phyloP scores from a whole-genome alignment of 208 protist genomes.

The Wallacemonas sp. region DNA sequence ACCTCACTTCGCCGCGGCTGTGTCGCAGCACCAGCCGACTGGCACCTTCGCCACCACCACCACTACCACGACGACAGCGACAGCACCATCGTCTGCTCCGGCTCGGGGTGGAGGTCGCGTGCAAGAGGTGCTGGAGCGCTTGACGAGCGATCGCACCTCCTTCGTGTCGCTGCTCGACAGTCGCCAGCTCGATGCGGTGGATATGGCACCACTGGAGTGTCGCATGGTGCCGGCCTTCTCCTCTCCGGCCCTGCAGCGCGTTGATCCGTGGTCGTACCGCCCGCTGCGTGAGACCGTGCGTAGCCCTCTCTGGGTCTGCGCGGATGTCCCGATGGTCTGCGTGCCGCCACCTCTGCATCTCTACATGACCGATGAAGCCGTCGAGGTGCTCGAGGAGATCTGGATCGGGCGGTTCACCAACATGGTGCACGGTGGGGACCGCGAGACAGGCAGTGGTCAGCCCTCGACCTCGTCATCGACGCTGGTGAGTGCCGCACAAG shows the following conservation, averaged over 20 bases:
- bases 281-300: slow-evolving; percentile 28
- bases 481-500: slow-evolving; percentile 1
- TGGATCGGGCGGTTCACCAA: background rate
- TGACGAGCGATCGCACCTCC: slow-evolving; percentile 16
- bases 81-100: background rate
- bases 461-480: background rate
- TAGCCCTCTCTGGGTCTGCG: slow-evolving; percentile 33
- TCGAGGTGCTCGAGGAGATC: slow-evolving; percentile 23
- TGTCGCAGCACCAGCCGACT: slow-evolving; percentile 3
- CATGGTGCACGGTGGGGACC: background rate
- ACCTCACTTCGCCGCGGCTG: background rate
- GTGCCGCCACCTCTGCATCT: slow-evolving; percentile 4
- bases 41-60: background rate
- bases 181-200: slow-evolving; percentile 31
- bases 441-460: background rate
- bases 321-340: slow-evolving; percentile 32
- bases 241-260: slow-evolving; percentile 56
- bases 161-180: slow-evolving; percentile 34
- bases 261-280: slow-evolving; percentile 53
- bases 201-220: slow-evolving; percentile 35
- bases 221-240: slow-evolving; percentile 59
- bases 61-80: background rate
- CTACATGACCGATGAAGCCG: slow-evolving; percentile 10
- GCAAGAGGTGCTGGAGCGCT: slow-evolving; percentile 1
- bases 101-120: background rate